phyloP scores from a whole-genome alignment of 2,329 filamentous ascomycete species.

The Monilinia laxa region DNA sequence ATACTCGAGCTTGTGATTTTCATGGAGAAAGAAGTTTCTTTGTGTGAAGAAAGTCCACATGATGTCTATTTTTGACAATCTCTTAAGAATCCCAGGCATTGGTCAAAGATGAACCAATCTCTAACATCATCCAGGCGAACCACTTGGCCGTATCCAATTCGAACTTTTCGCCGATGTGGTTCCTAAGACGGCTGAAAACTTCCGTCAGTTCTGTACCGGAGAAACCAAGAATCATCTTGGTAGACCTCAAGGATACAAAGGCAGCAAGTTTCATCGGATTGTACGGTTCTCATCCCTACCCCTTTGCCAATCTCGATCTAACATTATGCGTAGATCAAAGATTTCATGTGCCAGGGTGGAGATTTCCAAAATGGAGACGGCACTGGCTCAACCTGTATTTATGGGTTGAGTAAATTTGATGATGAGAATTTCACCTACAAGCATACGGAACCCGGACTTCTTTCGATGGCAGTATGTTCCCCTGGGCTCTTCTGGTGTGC shows the following conservation, averaged over 20 bases:
- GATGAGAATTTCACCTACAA: constrained; percentile 86
- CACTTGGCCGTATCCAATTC: constrained; percentile 83
- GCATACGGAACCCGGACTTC: constrained; percentile 75
- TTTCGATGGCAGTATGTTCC: constrained; percentile 83
- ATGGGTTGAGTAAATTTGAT: constrained; percentile 77
- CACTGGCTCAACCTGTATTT: constrained; percentile 84
- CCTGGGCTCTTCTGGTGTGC: background rate
- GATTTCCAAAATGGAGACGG: constrained; percentile 95
- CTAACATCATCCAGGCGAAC: constrained; percentile 60
- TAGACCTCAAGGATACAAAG: constrained; percentile 88
- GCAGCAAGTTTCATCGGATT: constrained; percentile 89
- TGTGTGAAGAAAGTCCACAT: background rate
- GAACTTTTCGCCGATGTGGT: constrained; percentile 85
- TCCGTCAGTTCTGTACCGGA: constrained; percentile 94
- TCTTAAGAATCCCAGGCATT: background rate
- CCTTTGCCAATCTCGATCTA: background rate
- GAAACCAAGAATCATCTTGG: constrained; percentile 79
- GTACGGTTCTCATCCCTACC: constrained; percentile 52
- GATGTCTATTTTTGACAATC: background rate
- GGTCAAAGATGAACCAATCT: background rate
- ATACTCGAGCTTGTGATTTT: background rate
- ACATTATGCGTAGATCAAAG: constrained; percentile 61
- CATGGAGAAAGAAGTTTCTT: background rate
- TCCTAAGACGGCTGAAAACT: constrained; percentile 91
- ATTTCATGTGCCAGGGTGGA: constrained; percentile 97